Percentiles rank a stretch among this genome's conserved stretches.
Evolutionary conservation across 345 rosid species (phyloP).

Genomic region (Hypericum androsaemum): DNA sequence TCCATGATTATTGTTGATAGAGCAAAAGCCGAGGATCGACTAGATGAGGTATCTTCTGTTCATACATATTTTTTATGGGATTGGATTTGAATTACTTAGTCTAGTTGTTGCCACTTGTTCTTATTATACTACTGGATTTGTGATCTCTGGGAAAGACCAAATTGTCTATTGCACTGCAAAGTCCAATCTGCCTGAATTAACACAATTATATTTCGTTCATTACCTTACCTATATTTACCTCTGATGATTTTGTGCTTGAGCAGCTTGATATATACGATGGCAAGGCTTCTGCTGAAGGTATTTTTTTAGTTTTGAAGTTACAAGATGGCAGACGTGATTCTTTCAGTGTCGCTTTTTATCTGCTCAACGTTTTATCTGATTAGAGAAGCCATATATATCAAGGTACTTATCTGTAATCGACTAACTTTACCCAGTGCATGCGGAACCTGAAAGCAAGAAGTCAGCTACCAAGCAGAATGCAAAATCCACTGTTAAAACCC

Average conservation of each 20-base stretch:
- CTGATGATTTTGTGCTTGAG: neutral
- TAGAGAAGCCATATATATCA: neutral
- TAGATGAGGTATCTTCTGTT: slow-evolving; percentile 55
- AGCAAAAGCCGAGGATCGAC: slow-evolving; percentile 48
- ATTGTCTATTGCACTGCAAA: no score
- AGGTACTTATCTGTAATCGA: no score
- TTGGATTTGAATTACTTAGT: neutral
- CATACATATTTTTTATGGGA: neutral
- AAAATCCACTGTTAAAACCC: slow-evolving; percentile 28
- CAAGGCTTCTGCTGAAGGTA: slow-evolving; percentile 71
- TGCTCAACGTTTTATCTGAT: neutral
- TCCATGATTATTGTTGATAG: slow-evolving; percentile 87
- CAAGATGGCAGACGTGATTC: no score
- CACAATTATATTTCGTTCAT: no score
- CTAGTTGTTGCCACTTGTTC: neutral
- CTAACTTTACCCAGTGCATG: slow-evolving; percentile 26
- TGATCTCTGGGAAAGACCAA: no score
- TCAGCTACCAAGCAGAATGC: slow-evolving; percentile 25
- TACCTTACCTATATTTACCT: no score
- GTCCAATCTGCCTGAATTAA: no score
- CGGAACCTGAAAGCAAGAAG: slow-evolving; percentile 34
- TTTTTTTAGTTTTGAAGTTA: no score
- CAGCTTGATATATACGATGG: slow-evolving; percentile 87
- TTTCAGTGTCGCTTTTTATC: slow-evolving; percentile 1
- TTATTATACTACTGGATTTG: neutral